Evolutionary conservation across 1,139 yeast genomes (phyloP).

Genomic region (Zygosaccharomyces pseudobailii): DNA sequence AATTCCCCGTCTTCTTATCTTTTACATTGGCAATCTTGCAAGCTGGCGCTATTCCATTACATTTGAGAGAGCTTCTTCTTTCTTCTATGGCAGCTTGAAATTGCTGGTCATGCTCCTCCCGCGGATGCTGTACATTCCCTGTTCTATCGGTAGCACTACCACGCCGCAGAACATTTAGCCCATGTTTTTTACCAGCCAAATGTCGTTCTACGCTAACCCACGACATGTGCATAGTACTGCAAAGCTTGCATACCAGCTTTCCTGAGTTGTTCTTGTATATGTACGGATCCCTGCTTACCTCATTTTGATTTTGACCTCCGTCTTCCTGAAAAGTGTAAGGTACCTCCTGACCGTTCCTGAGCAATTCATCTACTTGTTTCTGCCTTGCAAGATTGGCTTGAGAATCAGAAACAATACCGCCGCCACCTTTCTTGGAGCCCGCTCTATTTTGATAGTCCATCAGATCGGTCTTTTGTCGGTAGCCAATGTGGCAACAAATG

Average conservation of each 20-base stretch:
- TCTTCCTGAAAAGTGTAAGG: conserved; percentile 49
- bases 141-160: conserved; percentile 28
- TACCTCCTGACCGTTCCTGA: conserved; percentile 33
- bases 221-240: conserved; percentile 57
- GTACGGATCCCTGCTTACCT: conserved; percentile 47
- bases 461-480: background rate
- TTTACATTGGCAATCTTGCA: conserved; percentile 32
- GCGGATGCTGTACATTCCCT: conserved; percentile 2
- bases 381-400: conserved; percentile 55
- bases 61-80: conserved; percentile 23
- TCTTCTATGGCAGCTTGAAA: conserved; percentile 21
- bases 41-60: conserved; percentile 27
- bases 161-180: conserved; percentile 47
- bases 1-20: conserved; percentile 36
- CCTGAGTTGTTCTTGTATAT: conserved; percentile 61
- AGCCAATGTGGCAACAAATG: background rate
- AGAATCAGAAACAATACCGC: conserved; percentile 59
- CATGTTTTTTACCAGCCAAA: conserved; percentile 59
- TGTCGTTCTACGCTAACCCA: conserved; percentile 59
- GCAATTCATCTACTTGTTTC: conserved; percentile 51
- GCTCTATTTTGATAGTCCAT: conserved; percentile 46
- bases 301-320: conserved; percentile 4
- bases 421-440: conserved; percentile 48
- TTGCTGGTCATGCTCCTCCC: conserved; percentile 8
- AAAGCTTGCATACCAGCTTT: conserved; percentile 57